Evolutionary conservation across 2,329 filamentous ascomycete genomes (phyloP), one percentile per base, ranked within the genome.

Genomic region (Coleophoma cylindrospora): DNA sequence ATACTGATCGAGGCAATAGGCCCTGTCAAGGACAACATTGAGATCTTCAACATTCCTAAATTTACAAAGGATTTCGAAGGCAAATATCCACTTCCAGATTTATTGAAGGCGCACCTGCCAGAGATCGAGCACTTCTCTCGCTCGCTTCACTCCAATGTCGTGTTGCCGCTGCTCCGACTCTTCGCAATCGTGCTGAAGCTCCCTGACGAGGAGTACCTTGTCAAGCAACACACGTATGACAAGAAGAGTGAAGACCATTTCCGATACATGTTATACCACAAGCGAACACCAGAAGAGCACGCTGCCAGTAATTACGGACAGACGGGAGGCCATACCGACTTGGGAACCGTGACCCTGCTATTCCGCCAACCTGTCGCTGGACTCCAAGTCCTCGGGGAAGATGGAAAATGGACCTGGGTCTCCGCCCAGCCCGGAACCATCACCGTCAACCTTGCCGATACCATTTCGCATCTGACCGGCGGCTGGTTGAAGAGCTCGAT

Each of bases 171-270:
- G 0, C 73, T 84, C 10, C 73, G 74, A 1, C 74, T 86, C 2
- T 81, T 85, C 47, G 81, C 82, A 5, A 73, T 83, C 34, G 70
- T 84, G 0, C 71, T 86, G 0, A 73, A 86, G 57, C 68, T 86
- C 0, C 77, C 79, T 0, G 74, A 80, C 34, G 80, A 85, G 58
- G 73, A 82, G 2, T 72, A 76, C 50, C 68, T 85, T 34, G 70
- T 79, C 54, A 68, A 73, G 15, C 67, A 77, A 8, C 82, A 86
- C 61, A 70, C 69, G 14, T 86, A 83, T 61, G 73, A 81, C 2
- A 69, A 74, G n/a, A 72, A 76, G 27, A 74, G 76, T 15, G 80
- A 84, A 53, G 78, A 80, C 21, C 80, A 84, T 50, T 69, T 84
- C n/a, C 73, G 82, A 3, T 84, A 83, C 61, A 84, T 84, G 79